A percentile compares a stretch with the other conserved stretches of the same genome.
These are phyloP conservation scores for Trichophyton verrucosum DNA, from an alignment of 2,329 filamentous ascomycete species.

Conservation along the genomic window DNA sequence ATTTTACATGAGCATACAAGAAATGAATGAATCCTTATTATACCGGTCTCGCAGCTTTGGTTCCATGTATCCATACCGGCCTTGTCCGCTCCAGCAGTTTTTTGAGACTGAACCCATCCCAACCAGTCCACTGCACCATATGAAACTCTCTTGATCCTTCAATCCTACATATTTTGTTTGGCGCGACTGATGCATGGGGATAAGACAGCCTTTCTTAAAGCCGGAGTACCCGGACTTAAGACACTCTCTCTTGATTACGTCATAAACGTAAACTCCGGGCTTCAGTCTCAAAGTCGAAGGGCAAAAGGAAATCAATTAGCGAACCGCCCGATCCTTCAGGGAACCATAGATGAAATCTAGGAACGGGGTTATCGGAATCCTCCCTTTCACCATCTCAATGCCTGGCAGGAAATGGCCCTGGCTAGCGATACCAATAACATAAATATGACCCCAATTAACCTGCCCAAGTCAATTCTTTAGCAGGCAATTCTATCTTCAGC, in stretches of 20 bases:
- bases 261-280: background rate
- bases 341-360: background rate
- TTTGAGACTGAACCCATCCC: background rate
- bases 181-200: background rate
- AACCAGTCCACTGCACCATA: too few relatives aligned
- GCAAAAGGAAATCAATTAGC: background rate
- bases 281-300: too few relatives aligned
- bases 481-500: background rate
- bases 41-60: background rate
- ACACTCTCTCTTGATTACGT: background rate
- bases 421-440: background rate
- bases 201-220: background rate
- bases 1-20: background rate
- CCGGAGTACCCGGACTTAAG: background rate
- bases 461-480: background rate
- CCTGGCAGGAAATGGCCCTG: background rate
- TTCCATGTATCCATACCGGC: background rate
- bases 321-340: background rate
- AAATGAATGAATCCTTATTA: background rate
- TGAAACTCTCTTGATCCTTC: too few relatives aligned
- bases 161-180: too few relatives aligned
- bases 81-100: background rate
- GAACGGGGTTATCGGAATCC: background rate
- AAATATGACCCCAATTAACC: background rate
- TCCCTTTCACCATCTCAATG: background rate